Percentiles rank a stretch among this genome's conserved stretches.
phyloP scores from a whole-genome alignment of 179 eudicot species.

The Beta corolliflora region DNA sequence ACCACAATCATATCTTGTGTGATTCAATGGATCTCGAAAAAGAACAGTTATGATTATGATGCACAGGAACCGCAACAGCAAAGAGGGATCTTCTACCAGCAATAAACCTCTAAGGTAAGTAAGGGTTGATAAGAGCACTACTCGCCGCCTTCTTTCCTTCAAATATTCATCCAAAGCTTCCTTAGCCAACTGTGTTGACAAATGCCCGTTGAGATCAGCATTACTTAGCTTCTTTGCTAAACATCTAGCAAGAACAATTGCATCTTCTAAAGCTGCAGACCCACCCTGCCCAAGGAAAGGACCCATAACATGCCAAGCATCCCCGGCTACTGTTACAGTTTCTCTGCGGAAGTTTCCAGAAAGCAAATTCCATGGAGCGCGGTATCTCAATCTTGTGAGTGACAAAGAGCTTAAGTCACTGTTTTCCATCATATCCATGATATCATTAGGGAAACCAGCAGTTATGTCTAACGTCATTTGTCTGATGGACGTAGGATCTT shows the following conservation, averaged over 20 bases:
- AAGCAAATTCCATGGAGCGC: slow-evolving; percentile 58
- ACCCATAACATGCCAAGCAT: slow-evolving; percentile 79
- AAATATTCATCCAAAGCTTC: slow-evolving; percentile 51
- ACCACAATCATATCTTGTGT: slow-evolving; percentile 40
- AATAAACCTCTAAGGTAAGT: slow-evolving; percentile 49
- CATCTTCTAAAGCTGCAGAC: slow-evolving; percentile 69
- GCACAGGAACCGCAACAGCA: slow-evolving; percentile 24
- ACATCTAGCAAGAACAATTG: slow-evolving; percentile 61
- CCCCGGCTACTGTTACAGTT: slow-evolving; percentile 57
- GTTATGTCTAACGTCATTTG: slow-evolving; percentile 26
- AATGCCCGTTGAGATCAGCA: neutral
- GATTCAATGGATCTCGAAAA: slow-evolving; percentile 25
- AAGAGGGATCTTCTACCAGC: slow-evolving; percentile 27
- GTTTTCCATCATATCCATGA: slow-evolving; percentile 35
- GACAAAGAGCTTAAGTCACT: slow-evolving; percentile 43
- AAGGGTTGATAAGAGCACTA: slow-evolving; percentile 40
- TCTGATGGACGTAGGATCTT: slow-evolving; percentile 38
- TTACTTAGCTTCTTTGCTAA: slow-evolving; percentile 29
- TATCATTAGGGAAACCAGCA: slow-evolving; percentile 35
- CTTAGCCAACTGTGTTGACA: slow-evolving; percentile 22
- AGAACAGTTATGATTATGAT: slow-evolving; percentile 27
- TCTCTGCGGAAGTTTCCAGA: slow-evolving; percentile 44
- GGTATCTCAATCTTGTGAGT: slow-evolving; percentile 45
- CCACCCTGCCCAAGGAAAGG: slow-evolving; percentile 82
- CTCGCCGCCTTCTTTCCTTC: slow-evolving; percentile 53